Conservation (phyloP, 106 monocot genomes). For the Dioscorea zingiberensis region DNA sequence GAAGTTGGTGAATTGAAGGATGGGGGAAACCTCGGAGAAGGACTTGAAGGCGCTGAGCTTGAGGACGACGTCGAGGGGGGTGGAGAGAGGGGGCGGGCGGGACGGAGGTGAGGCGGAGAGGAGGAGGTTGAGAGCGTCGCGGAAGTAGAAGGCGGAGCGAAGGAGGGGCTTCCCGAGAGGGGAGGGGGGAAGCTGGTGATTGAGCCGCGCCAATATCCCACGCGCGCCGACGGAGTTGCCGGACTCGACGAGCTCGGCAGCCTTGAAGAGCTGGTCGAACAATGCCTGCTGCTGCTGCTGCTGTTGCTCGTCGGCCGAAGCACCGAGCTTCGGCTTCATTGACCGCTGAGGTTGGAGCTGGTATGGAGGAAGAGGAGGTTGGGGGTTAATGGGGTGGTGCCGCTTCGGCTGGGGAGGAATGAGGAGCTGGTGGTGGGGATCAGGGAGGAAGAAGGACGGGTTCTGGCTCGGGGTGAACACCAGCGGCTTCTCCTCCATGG, state of each 20-base stretch:
- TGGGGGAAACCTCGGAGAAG: constrained; percentile 77
- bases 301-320: constrained; percentile 2
- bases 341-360: constrained; percentile 16
- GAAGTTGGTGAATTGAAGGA: constrained; percentile 83
- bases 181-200: constrained; percentile 71
- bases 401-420: no score
- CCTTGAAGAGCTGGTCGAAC: constrained; percentile 64
- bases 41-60: constrained; percentile 78
- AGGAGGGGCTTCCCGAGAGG: constrained; percentile 66
- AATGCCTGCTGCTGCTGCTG: constrained; percentile 44
- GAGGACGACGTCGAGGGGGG: constrained; percentile 55
- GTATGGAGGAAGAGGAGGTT: neutral
- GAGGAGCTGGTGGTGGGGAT: no score
- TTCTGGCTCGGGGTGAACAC: constrained; percentile 16
- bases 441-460: constrained; percentile 31
- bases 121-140: constrained; percentile 15
- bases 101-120: constrained; percentile 2
- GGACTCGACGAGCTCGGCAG: constrained; percentile 71
- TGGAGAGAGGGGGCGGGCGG: constrained; percentile 2
- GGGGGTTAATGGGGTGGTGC: constrained; percentile 18
- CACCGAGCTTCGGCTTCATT: constrained; percentile 15
- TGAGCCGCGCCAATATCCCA: constrained; percentile 99
- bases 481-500: constrained; percentile 37
- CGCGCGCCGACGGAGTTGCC: constrained; percentile 65
- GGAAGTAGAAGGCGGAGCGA: constrained; percentile 72